phyloP scores from a whole-genome alignment of 306 rosid species.

The Amphicarpaea edgeworthii region DNA sequence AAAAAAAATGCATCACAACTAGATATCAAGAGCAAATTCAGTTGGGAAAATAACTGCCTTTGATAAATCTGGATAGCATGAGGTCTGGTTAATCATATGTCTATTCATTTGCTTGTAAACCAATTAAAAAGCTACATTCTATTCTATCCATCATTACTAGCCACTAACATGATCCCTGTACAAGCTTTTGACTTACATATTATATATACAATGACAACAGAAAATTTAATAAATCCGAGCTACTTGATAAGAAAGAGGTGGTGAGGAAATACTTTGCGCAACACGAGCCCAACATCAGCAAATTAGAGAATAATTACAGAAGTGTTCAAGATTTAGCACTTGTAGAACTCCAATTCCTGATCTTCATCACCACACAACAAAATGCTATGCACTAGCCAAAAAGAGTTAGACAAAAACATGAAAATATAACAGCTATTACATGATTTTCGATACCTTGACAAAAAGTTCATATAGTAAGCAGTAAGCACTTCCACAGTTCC shows the following conservation, averaged over 20 bases:
- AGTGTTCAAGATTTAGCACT: conserved; percentile 35
- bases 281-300: conserved; percentile 18
- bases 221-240: conserved; percentile 34
- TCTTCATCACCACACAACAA: conserved; percentile 38
- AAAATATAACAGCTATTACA: conserved; percentile 24
- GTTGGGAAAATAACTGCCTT: background rate
- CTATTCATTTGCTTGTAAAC: conserved; percentile 2
- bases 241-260: conserved; percentile 27
- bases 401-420: conserved; percentile 34
- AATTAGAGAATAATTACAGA: conserved; percentile 37
- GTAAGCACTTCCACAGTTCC: conserved; percentile 39
- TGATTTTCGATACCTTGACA: conserved; percentile 15
- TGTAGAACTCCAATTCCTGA: conserved; percentile 31
- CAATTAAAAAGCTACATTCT: conserved; percentile 20
- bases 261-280: conserved; percentile 33
- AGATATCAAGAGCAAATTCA: background rate
- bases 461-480: conserved; percentile 39
- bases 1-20: too few species aligned
- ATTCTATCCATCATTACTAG: conserved; percentile 39
- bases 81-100: background rate
- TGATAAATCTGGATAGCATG: background rate
- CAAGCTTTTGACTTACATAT: conserved; percentile 42
- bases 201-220: conserved; percentile 47
- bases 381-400: conserved; percentile 34
- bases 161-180: conserved; percentile 44